Evolutionary conservation across 805 yeast species (phyloP).

Genomic region (Tetrapisispora taiwanensis): DNA sequence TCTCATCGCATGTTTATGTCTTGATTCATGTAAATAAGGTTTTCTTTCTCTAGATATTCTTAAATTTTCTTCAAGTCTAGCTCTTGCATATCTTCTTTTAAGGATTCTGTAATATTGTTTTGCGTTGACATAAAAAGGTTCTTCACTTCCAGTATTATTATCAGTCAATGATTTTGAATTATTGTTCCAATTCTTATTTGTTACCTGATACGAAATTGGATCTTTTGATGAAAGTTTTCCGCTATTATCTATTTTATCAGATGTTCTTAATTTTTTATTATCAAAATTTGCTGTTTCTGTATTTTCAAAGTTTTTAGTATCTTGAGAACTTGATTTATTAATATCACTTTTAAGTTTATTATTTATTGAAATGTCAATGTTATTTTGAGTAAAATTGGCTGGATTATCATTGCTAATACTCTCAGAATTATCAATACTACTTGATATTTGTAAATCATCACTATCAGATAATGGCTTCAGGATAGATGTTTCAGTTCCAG

Average conservation of each 20-base stretch:
- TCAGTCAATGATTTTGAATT: neutral
- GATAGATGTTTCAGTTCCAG: neutral
- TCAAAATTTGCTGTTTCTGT: neutral
- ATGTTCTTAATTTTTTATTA: no score
- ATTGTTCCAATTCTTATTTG: neutral
- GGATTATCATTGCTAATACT: no score
- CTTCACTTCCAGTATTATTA: constrained; percentile 23
- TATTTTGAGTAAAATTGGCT: no score
- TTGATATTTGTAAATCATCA: no score
- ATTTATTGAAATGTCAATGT: no score
- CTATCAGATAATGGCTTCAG: neutral
- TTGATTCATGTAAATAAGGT: constrained; percentile 77
- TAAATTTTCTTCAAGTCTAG: constrained; percentile 79
- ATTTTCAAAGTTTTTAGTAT: neutral
- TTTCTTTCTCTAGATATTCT: constrained; percentile 88
- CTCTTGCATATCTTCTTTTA: constrained; percentile 88
- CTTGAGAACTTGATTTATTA: no score
- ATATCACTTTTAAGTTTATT: no score
- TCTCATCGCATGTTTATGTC: constrained; percentile 98
- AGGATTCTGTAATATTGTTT: constrained; percentile 93
- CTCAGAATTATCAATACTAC: no score
- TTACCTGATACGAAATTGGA: neutral
- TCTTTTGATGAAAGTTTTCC: neutral
- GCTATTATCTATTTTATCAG: neutral
- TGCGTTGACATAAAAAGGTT: constrained; percentile 95